Conservation (phyloP, 2,329 filamentous ascomycete genomes). For the Clonostachys rhizophaga region DNA sequence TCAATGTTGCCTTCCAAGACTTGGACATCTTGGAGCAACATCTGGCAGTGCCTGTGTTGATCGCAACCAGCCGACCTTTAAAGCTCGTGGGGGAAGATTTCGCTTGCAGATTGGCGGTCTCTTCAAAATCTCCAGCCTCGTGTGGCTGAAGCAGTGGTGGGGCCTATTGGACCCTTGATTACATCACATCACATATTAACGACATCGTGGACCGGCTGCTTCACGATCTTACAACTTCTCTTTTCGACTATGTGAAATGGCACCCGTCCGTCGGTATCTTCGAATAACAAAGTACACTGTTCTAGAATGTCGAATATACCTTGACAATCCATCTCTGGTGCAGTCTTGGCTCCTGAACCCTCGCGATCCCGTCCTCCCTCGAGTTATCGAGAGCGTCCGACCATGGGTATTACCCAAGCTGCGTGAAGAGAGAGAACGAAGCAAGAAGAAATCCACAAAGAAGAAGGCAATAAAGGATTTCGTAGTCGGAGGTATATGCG, state of each 20-base stretch:
- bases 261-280: slow-evolving; percentile 82
- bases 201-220: no score
- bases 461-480: slow-evolving; percentile 90
- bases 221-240: no score
- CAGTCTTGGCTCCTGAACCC: slow-evolving; percentile 81
- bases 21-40: slow-evolving; percentile 33
- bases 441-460: slow-evolving; percentile 55
- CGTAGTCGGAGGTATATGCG: slow-evolving; percentile 62
- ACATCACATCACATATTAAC: no score
- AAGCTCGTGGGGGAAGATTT: no score
- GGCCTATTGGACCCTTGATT: no score
- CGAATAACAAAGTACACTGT: slow-evolving; percentile 91
- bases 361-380: slow-evolving; percentile 70
- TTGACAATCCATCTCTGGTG: slow-evolving; percentile 81
- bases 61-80: no score
- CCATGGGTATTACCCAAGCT: slow-evolving; percentile 88
- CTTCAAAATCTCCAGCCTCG: no score
- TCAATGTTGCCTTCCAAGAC: slow-evolving; percentile 70
- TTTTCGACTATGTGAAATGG: slow-evolving; percentile 48
- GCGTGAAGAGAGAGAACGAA: slow-evolving; percentile 70
- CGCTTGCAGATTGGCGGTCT: no score
- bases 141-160: no score
- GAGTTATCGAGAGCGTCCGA: slow-evolving; percentile 79
- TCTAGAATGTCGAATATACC: slow-evolving; percentile 93
- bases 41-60: no score